Base-by-base conservation (phyloP, 2,329 filamentous ascomycete genomes). In the Fusarium floridanum region DNA sequence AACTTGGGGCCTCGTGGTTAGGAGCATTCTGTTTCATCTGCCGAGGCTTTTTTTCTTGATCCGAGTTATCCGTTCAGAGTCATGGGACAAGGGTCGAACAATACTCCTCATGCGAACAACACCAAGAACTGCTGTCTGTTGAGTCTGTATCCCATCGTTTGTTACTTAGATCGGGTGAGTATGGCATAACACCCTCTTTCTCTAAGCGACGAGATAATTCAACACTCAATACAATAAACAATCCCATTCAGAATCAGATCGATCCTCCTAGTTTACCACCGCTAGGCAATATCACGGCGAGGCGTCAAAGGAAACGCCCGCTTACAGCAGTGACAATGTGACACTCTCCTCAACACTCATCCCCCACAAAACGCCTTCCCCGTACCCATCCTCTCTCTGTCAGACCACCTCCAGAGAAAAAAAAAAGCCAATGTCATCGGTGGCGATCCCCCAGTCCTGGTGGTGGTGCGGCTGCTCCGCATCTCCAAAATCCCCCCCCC, bases 401-500 rank as follows among this genome's bases (percentile, higher is more conserved):
- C 61, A 65, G 41, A n/a, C 20, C 65, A 63, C 41, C 55, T 24
- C 62, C 36, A 56, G 50, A 56, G 37, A 1, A 37, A 34, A 12
- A 45, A 45, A 36, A 57, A 59, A 24, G 17, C 43, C 50, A 48
- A 66, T 37, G 24, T 66, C 29, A 63, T 63, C 60, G 43, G 41
- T 61, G 53, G 37, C 41, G 45, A 64, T 59, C 60, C 66, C 32
- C 36, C 63, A 37, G 53, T 32, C 20, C n/a, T 8, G 29, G 24
- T 68, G 59, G 22, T 61, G 67, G 71, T 61, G 71, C 71, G 71
- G 62, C 45, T 74, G 63, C 71, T 73, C 71, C 71, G 71, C 71
- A 73, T 50, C 63, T 50, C 27, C n/a, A 67, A 56, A 53, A 22
- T 39, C 32, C 34, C 10, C 48, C 48, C 32, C 48, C 32, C 37